A percentile compares a stretch with the other conserved stretches of the same genome.
phyloP scores from a whole-genome alignment of 805 yeast species.

The Candida germanica region DNA sequence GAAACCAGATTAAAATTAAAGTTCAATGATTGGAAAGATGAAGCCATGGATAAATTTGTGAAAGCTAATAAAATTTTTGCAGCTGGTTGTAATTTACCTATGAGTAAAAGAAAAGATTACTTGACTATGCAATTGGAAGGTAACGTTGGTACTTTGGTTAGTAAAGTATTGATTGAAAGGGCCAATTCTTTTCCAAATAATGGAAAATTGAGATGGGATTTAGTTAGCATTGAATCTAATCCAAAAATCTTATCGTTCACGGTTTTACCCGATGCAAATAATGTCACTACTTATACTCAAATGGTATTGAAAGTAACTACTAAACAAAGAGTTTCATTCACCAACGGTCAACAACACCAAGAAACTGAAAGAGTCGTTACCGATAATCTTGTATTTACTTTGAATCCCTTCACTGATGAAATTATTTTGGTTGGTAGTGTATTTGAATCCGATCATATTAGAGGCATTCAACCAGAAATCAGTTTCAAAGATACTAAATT shows the following conservation, averaged over 20 bases:
- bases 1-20: conserved; percentile 43
- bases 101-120: conserved; percentile 37
- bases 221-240: conserved; percentile 61
- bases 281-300: conserved; percentile 37
- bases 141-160: conserved; percentile 32
- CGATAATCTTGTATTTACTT: conserved; percentile 37
- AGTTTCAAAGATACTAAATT: conserved; percentile 17
- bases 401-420: conserved; percentile 39
- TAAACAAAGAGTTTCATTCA: conserved; percentile 33
- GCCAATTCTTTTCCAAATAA: conserved; percentile 49
- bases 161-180: conserved; percentile 29
- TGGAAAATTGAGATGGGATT: conserved; percentile 69
- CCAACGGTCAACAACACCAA: conserved; percentile 16
- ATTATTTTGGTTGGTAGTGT: conserved; percentile 38
- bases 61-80: conserved; percentile 84
- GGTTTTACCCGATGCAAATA: conserved; percentile 51
- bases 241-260: conserved; percentile 76
- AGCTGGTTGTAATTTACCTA: conserved; percentile 33
- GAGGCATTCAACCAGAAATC: conserved; percentile 38
- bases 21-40: conserved; percentile 83
- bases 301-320: conserved; percentile 36
- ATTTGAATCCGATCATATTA: conserved; percentile 34
- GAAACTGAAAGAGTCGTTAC: conserved; percentile 26
- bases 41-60: conserved; percentile 73
- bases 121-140: conserved; percentile 40